Conservation (phyloP, 805 yeast genomes). For the Wilhelminamyces savonicus region DNA sequence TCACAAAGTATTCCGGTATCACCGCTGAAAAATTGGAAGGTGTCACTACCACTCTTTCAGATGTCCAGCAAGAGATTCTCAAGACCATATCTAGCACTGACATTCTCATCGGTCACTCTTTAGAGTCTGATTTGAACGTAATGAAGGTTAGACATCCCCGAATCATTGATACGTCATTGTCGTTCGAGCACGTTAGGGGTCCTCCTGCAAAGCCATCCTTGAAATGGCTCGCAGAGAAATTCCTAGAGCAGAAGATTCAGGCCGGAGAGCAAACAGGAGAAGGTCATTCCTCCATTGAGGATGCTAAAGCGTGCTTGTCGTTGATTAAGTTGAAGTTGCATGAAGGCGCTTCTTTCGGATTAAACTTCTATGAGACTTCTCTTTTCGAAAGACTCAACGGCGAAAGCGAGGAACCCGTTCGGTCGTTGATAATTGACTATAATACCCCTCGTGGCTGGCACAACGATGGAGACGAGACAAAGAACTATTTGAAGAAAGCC, state of each 20-base stretch:
- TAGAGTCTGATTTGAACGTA: constrained; percentile 75
- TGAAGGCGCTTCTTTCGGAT: constrained; percentile 65
- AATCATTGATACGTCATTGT: constrained; percentile 74
- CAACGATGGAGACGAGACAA: too few species aligned
- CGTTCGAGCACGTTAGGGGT: constrained; percentile 78
- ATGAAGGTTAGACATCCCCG: constrained; percentile 65
- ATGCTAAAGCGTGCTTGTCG: constrained; percentile 74
- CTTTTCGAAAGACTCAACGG: constrained; percentile 15
- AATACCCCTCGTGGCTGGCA: too few species aligned
- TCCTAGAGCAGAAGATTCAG: constrained; percentile 59
- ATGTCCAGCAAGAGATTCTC: constrained; percentile 57
- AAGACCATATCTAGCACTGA: constrained; percentile 49
- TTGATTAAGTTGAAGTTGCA: constrained; percentile 62
- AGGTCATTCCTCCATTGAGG: constrained; percentile 81
- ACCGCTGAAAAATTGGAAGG: constrained; percentile 58
- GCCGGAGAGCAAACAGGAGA: constrained; percentile 47
- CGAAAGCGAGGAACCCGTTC: not conserved
- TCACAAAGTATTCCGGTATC: constrained; percentile 83
- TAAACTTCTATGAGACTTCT: constrained; percentile 18
- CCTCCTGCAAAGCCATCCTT: constrained; percentile 77
- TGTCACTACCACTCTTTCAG: constrained; percentile 59
- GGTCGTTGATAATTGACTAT: constrained; percentile 19
- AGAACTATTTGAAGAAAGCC: constrained; percentile 16
- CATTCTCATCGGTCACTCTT: constrained; percentile 80
- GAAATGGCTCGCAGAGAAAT: constrained; percentile 57